Evolutionary conservation across 805 yeast genomes (phyloP), one percentile per base, ranked within the genome.

Genomic region (Barnettozyma vustinii): DNA sequence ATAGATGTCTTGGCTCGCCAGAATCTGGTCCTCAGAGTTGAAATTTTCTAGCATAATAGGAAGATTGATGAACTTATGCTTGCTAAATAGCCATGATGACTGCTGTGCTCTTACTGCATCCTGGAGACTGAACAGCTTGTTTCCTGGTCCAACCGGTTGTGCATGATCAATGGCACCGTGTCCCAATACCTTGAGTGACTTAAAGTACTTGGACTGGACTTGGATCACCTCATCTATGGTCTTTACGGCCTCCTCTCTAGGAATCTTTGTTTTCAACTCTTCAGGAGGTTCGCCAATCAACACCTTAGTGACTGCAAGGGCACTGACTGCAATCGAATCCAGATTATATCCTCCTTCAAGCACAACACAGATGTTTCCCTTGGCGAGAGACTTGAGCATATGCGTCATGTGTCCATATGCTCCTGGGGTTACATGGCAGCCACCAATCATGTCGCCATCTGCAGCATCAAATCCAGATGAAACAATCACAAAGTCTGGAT

Each of bases 401-500:
- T 90, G 96, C 4, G 97, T 87, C 97, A 94, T 90, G 54, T 90
- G 91, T 9, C 96, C 97, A 64, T 94, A 94, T 13, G 97, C 96
- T 36, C 90, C 85, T 2, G 99, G 99, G 0, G 96, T 77, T 2
- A 94, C 96, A 64, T 88, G 95, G 65, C 97, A 94, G 42, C 92
- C 96, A 10, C 99, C 99, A 54, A 94, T 87, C 50, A 89, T 84
- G 67, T 94, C 99, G 51, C 98, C 98, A 60, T 88, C 96, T 1
- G 99, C 99, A 19, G 99, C 99, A 69, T 94, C 99, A 59, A 94
- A 94, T 0, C 99, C 99, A 0, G 98, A 83, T 18, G 96, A 87
- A 30, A 94, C 83, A 33, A 94, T 88, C 5, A 91, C 92, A 54
- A 94, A 74, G 68, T 94, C 99, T 0, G 99, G 97, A 60, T 83